Evolutionary conservation across 169 alveolate species (phyloP), one percentile per base, ranked within the genome.

Genomic region (Plasmodium knowlesi): DNA sequence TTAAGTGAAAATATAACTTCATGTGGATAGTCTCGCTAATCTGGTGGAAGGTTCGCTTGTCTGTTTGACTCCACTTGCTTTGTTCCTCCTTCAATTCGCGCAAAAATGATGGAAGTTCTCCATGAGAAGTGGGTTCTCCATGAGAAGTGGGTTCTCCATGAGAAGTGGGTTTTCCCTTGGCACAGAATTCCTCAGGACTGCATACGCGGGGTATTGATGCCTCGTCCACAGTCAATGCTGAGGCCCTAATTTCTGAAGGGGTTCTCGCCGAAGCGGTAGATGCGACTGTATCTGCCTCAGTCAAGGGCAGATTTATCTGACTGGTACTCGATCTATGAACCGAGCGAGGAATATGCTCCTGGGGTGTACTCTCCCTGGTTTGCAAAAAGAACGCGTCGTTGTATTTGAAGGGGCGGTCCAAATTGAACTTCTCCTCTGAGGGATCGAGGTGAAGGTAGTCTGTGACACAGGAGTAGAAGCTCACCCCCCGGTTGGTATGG

Each of bases 331-430:
- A 16, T 16, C 9, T 50, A 6, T 50, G 61, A 43, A 43, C 54
- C n/a, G 57, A 16, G 83, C 22, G 22, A 0, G 83, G 34, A 16
- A n/a, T 9, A 0, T 74, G 5, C 70, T 32, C 76, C 53, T 19
- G 37, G 5, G 73, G 10, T 0, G 12, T 1, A 10, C 88, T 72
- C 5, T 46, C 39, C 32, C 78, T 9, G 19, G 34, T 9, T 12
- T 0, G 34, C 32, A 76, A 76, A 67, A 89, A 89, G 50, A 89
- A 89, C 8, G 94, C 67, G 54, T 89, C 94, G n/a, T 54, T 37
- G 43, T 89, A 89, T 34, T 89, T 89, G 32, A 89, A 89, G 50
- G 94, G 94, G 4, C 25, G 8, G 1, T 79, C 71, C 25, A 79
- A 89, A 28, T 89, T 14, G 8, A 46, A 10, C 10, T 25, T 5